phyloP scores from a whole-genome alignment of 2,329 filamentous ascomycete genomes.

The Penicillium corylophilum region DNA sequence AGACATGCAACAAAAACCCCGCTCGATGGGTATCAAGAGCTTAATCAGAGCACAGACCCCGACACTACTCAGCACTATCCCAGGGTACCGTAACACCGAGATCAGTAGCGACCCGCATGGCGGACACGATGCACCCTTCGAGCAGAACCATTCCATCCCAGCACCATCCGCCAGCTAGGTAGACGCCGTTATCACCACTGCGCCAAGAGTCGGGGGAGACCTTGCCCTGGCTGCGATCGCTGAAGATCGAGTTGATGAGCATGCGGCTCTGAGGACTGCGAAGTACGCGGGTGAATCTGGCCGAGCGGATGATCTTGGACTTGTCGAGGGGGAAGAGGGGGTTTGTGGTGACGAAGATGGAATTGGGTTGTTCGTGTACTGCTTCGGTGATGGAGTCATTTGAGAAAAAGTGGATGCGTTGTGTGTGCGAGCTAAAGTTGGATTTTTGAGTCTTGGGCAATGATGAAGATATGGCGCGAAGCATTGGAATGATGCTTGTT shows the following conservation, averaged over 20 bases:
- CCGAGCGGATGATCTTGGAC: constrained; percentile 45
- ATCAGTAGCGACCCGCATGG: constrained; percentile 55
- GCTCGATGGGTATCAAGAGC: not conserved
- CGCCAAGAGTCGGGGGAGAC: constrained; percentile 41
- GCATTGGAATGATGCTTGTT: constrained; percentile 14
- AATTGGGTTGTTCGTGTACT: constrained; percentile 52
- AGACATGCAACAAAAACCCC: not conserved
- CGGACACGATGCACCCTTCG: constrained; percentile 61
- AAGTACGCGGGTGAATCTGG: constrained; percentile 55
- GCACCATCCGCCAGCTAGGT: constrained; percentile 60
- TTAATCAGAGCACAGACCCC: not conserved
- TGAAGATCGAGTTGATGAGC: constrained; percentile 51
- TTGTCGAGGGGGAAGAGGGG: constrained; percentile 44
- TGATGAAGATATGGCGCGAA: constrained; percentile 2
- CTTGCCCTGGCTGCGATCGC: not conserved
- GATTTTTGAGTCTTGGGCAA: constrained; percentile 1
- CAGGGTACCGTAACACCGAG: constrained; percentile 50
- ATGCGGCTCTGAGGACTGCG: constrained; percentile 50
- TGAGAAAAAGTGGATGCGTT: constrained; percentile 38
- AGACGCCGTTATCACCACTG: constrained; percentile 56
- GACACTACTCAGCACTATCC: constrained; percentile 10
- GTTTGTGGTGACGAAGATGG: constrained; percentile 55
- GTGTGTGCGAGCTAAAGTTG: constrained; percentile 6
- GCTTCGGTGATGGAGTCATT: constrained; percentile 48
- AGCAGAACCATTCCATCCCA: constrained; percentile 65